Conservation (phyloP, 176 grass and related monocot species). For the Cenchrus americanus region DNA sequence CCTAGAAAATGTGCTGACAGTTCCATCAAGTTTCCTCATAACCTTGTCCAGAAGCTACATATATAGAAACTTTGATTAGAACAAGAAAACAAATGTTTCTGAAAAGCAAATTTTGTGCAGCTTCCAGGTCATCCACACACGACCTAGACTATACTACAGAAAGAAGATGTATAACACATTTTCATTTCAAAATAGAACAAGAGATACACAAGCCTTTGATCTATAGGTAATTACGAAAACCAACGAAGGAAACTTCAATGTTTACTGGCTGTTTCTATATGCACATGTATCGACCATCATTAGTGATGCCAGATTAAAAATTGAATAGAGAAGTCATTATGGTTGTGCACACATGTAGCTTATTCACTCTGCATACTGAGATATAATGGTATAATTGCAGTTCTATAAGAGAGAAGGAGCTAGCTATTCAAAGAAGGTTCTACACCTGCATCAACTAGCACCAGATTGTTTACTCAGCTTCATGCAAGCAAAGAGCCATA, state of each 20-base stretch:
- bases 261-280: conserved; percentile 32
- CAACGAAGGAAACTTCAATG: conserved; percentile 11
- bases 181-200: conserved; percentile 12
- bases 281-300: conserved; percentile 1
- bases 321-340: conserved; percentile 34
- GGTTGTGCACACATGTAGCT: conserved; percentile 22
- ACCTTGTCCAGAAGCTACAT: conserved; percentile 88
- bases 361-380: neutral
- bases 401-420: conserved; percentile 7
- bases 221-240: conserved; percentile 17
- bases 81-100: conserved; percentile 19
- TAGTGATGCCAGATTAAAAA: conserved; percentile 27
- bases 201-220: neutral
- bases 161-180: conserved; percentile 22
- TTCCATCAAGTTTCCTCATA: conserved; percentile 78
- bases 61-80: conserved; percentile 47
- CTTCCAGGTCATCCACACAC: neutral
- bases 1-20: conserved; percentile 75
- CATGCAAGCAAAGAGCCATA: conserved; percentile 5
- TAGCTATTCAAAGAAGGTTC: neutral
- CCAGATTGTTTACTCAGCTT: conserved; percentile 20
- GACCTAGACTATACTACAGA: neutral
- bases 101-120: neutral
- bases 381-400: neutral
- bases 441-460: conserved; percentile 1